These are phyloP conservation scores for Aspergillus aculeatus DNA, from an alignment of 2,329 filamentous ascomycete species.

Conservation along the genomic window DNA sequence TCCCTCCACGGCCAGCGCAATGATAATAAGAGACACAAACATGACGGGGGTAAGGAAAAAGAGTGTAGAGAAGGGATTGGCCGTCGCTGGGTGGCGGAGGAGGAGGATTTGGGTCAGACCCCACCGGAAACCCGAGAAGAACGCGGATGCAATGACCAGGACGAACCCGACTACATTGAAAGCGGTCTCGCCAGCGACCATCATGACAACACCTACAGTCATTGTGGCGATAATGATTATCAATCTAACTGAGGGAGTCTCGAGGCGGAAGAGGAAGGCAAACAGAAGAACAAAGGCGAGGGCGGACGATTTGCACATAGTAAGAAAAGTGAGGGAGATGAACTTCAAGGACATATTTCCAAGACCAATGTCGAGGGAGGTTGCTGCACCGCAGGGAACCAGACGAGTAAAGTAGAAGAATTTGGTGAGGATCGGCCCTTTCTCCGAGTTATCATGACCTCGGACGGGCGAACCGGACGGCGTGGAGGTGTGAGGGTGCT, in stretches of 20 bases:
- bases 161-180: conserved; percentile 85
- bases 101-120: conserved; percentile 96
- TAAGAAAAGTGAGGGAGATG: conserved; percentile 96
- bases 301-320: conserved; percentile 98
- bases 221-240: conserved; percentile 86
- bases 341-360: conserved; percentile 96
- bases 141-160: conserved; percentile 88
- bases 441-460: conserved; percentile 43
- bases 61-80: conserved; percentile 94
- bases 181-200: conserved; percentile 92
- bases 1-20: conserved; percentile 85
- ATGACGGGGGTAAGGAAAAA: conserved; percentile 98
- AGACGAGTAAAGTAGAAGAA: conserved; percentile 91
- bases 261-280: conserved; percentile 89
- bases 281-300: conserved; percentile 94
- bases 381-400: conserved; percentile 86
- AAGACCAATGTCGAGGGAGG: conserved; percentile 90
- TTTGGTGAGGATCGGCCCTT: conserved; percentile 72
- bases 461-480: conserved; percentile 39
- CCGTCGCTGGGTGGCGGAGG: conserved; percentile 87
- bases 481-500: conserved; percentile 32
- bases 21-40: conserved; percentile 76
- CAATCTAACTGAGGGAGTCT: conserved; percentile 80
- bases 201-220: conserved; percentile 92
- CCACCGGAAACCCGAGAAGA: conserved; percentile 97